Base-by-base conservation (phyloP, 1,139 yeast genomes). In the Arxiozyma telluris region DNA sequence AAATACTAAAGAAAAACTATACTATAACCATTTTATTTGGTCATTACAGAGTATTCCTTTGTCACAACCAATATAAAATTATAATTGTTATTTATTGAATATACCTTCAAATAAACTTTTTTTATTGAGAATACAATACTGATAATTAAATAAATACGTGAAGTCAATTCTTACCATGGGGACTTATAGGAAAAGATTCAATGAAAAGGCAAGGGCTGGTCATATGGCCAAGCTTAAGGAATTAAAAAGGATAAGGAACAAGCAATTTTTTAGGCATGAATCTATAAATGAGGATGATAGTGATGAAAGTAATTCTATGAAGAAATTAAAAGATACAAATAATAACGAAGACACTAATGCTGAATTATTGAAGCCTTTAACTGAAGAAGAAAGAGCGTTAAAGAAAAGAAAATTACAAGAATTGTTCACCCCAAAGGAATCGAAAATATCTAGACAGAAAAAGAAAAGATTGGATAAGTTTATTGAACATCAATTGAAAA, bases 161-260 rank as follows among this genome's bases (percentile, higher is more conserved):
- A 12, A 8, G n/a, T n/a, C 23, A 6, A 46, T 18, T 21, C 15
- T 38, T 17, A 46, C 11, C 3, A 87, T 88, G 96, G 96, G 93
- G 56, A 86, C 84, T 60, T 87, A 86, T 68, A 78, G 94, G 62
- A 80, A 81, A 68, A 72, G 96, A 58, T 86, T 84, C 73, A 88
- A 88, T 69, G 96, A 85, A 69, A 87, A 86, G 74, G 96, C 95
- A 55, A 80, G 95, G 43, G 66, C 89, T 4, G 96, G 96, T 39
- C 85, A 85, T 80, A 83, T 88, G 64, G 84, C 91, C 44, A 87
- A 85, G 74, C 87, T 85, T 66, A 83, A 85, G 42, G 83, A 84
- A 50, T 73, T 88, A 62, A 84, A 82, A 60, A 72, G 73, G 54
- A 86, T 82, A 42, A 75, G 96, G 54, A 86, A 87, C 63, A 82